phyloP scores from a whole-genome alignment of 1,284 basidiomycete genomes.

The Ustilago lituana region DNA sequence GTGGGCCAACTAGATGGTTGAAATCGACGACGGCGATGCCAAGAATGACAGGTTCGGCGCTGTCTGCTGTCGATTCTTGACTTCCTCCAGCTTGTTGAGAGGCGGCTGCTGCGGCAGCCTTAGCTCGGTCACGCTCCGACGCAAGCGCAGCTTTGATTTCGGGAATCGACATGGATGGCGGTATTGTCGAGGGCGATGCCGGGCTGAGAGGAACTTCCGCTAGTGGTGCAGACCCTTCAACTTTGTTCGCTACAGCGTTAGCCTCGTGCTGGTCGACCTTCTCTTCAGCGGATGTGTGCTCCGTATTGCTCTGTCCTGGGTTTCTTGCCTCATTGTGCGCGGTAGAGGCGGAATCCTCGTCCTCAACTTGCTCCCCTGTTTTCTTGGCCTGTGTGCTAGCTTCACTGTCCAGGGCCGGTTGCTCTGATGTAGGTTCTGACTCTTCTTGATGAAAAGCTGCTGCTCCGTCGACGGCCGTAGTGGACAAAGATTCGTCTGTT shows the following conservation, averaged over 20 bases:
- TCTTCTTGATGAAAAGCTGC: background rate
- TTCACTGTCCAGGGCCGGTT: no score
- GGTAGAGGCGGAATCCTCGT: no score
- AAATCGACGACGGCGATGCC: slow-evolving; percentile 66
- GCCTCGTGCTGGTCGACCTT: background rate
- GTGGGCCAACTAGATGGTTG: slow-evolving; percentile 65
- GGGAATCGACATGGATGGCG: slow-evolving; percentile 40
- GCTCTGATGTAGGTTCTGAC: background rate
- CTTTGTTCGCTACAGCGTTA: background rate
- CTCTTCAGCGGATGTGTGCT: no score
- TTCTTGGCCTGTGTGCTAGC: no score
- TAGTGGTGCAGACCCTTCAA: background rate
- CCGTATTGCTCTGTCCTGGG: no score
- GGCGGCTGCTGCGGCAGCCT: slow-evolving; percentile 23
- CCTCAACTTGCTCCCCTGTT: no score
- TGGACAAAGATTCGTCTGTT: no score
- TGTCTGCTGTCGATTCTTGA: background rate
- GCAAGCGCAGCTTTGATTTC: slow-evolving; percentile 47
- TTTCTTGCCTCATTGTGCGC: no score
- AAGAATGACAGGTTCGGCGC: slow-evolving; percentile 46
- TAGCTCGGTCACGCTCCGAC: slow-evolving; percentile 30
- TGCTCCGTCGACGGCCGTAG: no score
- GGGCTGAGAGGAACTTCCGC: slow-evolving; percentile 6
- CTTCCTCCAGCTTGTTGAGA: slow-evolving; percentile 1
- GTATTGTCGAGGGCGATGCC: slow-evolving; percentile 14